Evolutionary conservation across 352 stramenopile genomes (phyloP), one percentile per base, ranked within the genome.

Genomic region (Globisporangium uncinulatum): DNA sequence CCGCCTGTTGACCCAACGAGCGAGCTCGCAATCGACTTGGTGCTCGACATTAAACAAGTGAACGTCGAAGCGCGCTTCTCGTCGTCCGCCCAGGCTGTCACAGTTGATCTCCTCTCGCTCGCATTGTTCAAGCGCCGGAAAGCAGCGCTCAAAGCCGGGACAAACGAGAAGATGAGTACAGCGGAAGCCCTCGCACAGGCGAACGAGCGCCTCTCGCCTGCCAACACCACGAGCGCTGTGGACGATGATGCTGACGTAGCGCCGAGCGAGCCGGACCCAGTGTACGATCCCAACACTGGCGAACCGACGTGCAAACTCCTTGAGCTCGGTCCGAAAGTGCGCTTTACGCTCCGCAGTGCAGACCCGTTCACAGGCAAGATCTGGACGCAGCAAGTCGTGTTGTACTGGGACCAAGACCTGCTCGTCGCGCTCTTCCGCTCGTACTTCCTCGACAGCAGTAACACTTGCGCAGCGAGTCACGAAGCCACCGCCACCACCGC

Each of bases 391-490:
- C 79, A 82, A 61, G 66, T 76, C 6, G 68, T 71, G 1, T 3
- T 89, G 5, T 91, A 89, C 49, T 91, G 81, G 81, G 79, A 91
- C 48, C 77, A 89, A 36, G 74, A 87, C 13, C 59, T 89, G 21
- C 51, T 91, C 8, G 77, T 80, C 44, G 70, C 73, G 4, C 56
- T 91, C 17, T 75, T 87, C 53, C 68, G 62, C 3, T 87, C 82
- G 15, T 83, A 88, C 41, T 58, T 84, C 0, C 67, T 74, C 19
- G 69, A 63, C 0, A 76, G 64, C 0, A 74, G 70, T 14, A 58
- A 58, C 0, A 29, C 63, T 4, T 48, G 74, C 0, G 47, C 54
- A 0, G 78, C 72, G 19, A 73, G 69, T 50, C 59, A 64, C 8
- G 62, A 65, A 13, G 71, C 64, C n/a, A 74, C 61, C 21, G 51